Conservation (phyloP, 2,329 filamentous ascomycete genomes). For the Amylocarpus encephaloides region DNA sequence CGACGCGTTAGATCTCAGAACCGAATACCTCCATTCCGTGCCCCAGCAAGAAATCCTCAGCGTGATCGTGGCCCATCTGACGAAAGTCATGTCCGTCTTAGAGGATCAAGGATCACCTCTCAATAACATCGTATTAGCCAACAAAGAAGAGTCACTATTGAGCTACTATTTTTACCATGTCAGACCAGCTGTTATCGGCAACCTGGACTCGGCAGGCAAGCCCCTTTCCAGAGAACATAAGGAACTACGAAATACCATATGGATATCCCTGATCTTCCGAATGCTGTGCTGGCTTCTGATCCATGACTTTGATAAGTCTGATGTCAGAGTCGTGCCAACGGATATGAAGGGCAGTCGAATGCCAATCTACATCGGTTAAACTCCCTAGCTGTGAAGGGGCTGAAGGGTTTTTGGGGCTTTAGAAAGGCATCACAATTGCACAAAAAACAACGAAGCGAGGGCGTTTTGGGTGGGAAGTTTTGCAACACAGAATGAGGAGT, state of each 20-base stretch:
- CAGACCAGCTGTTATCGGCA: constrained; percentile 36
- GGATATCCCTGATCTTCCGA: constrained; percentile 48
- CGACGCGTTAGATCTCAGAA: constrained; percentile 22
- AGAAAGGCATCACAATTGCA: background rate
- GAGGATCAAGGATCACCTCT: constrained; percentile 34
- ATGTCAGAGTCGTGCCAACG: constrained; percentile 46
- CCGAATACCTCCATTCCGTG: constrained; percentile 18
- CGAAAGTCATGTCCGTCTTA: constrained; percentile 38
- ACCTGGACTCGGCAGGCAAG: constrained; percentile 27
- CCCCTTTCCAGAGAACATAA: constrained; percentile 7
- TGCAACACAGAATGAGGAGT: background rate
- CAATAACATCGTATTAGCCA: constrained; percentile 36
- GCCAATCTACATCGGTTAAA: constrained; percentile 43
- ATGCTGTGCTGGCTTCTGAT: constrained; percentile 53
- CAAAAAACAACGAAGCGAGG: no score
- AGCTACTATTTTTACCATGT: constrained; percentile 45
- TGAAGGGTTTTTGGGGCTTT: no score
- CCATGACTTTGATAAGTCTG: constrained; percentile 49
- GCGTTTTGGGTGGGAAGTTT: no score
- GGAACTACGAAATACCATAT: constrained; percentile 35
- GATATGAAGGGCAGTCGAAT: constrained; percentile 47
- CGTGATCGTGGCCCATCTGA: constrained; percentile 25
- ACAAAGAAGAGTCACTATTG: constrained; percentile 45
- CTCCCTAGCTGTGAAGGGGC: background rate
- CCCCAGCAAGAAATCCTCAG: constrained; percentile 20